These are phyloP conservation scores for Paramecium primaurelia DNA, from an alignment of 73 alveolate genomes.

Conservation along the genomic window DNA sequence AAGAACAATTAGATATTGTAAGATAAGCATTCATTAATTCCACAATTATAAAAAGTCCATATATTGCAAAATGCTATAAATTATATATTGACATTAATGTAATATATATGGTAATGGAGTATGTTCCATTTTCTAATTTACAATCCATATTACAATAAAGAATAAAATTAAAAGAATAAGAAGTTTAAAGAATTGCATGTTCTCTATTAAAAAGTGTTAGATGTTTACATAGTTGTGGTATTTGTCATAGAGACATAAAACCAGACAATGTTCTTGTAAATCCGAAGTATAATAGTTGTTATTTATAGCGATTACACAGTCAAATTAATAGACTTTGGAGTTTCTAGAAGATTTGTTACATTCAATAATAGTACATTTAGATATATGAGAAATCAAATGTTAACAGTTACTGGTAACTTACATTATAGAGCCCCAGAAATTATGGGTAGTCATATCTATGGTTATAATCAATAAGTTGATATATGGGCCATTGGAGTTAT, in stretches of 20 bases:
- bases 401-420: slow-evolving; percentile 19
- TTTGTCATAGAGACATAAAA: slow-evolving; percentile 42
- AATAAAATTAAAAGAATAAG: not conserved
- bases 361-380: slow-evolving; percentile 3
- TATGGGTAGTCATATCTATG: not conserved
- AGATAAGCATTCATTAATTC: not conserved
- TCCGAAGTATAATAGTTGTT: not conserved
- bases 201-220: not conserved
- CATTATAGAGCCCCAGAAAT: slow-evolving; percentile 42
- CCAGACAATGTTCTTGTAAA: slow-evolving; percentile 20
- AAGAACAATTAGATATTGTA: not conserved
- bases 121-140: slow-evolving; percentile 17
- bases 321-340: slow-evolving; percentile 34
- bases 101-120: slow-evolving; percentile 36
- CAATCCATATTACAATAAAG: not conserved
- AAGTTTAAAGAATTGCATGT: not conserved
- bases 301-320: slow-evolving; percentile 27
- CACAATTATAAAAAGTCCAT: not conserved
- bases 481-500: slow-evolving; percentile 46
- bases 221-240: not conserved
- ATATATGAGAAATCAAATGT: not conserved
- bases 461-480: slow-evolving; percentile 29
- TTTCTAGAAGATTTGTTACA: slow-evolving; percentile 38
- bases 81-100: not conserved
- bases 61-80: slow-evolving; percentile 18